Percentiles rank a stretch among this genome's conserved stretches.
phyloP scores from a whole-genome alignment of 495 filamentous ascomycete genomes.

The Peziza echinospora region DNA sequence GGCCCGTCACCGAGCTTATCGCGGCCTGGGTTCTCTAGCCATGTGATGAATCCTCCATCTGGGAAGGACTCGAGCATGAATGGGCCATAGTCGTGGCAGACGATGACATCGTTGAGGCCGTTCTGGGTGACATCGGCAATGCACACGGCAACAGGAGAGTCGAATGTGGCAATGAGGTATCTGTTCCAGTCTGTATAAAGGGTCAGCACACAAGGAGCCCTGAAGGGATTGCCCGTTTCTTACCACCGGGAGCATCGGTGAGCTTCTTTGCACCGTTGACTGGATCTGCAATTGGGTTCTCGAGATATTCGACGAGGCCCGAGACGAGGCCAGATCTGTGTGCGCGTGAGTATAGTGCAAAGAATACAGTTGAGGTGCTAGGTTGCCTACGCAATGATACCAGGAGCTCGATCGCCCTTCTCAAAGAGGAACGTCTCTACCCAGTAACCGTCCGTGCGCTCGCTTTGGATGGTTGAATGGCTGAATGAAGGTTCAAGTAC shows the following conservation, averaged over 20 bases:
- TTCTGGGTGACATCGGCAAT: conserved; percentile 8
- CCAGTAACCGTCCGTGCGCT: conserved; percentile 13
- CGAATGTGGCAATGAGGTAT: conserved; percentile 1
- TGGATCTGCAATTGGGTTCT: conserved; percentile 5
- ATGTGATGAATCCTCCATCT: conserved; percentile 7
- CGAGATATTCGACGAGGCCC: conserved; percentile 4
- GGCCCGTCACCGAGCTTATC: not conserved
- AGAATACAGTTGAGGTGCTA: not conserved
- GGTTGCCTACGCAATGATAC: conserved; percentile 8
- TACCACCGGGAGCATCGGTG: not conserved
- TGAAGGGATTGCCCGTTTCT: not conserved
- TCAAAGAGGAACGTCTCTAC: conserved; percentile 12
- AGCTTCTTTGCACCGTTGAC: conserved; percentile 1
- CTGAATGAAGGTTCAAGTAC: conserved; percentile 3
- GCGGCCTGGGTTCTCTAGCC: conserved; percentile 12
- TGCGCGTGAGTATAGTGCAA: not conserved
- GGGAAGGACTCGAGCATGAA: conserved; percentile 1
- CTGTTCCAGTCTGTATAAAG: conserved; percentile 3
- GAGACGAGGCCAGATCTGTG: conserved; percentile 4
- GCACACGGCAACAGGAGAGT: conserved; percentile 6
- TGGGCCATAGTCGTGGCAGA: conserved; percentile 10
- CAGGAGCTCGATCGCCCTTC: conserved; percentile 4
- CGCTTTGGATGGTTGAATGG: conserved; percentile 2
- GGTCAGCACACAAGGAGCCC: not conserved
- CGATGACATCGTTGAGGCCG: conserved; percentile 7